Conservation (phyloP, 192 early-diverging fungal species). For the Coemansia sp. region DNA sequence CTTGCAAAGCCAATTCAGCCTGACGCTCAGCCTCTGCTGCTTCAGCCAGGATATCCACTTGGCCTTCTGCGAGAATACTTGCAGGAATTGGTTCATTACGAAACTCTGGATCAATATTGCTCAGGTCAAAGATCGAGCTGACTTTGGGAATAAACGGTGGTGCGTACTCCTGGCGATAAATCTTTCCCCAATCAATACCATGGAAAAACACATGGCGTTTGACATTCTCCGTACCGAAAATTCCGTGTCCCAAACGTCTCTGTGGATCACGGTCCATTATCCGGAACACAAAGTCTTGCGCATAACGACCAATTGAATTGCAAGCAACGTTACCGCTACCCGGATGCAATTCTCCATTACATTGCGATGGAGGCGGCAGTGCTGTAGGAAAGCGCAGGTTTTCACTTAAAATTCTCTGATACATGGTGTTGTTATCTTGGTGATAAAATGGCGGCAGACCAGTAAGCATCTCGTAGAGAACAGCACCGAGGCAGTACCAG, state of each 20-base stretch:
- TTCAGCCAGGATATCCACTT: conserved; percentile 36
- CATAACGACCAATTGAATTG: conserved; percentile 13
- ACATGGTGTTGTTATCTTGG: conserved; percentile 50
- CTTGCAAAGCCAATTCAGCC: conserved; percentile 37
- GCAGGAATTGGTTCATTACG: conserved; percentile 48
- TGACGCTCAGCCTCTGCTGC: conserved; percentile 43
- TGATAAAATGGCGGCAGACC: conserved; percentile 64
- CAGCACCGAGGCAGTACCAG: conserved; percentile 74
- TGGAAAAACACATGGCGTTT: conserved; percentile 62
- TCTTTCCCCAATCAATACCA: conserved; percentile 62
- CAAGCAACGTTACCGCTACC: conserved; percentile 12
- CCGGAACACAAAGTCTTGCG: conserved; percentile 48
- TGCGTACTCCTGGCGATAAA: conserved; percentile 57
- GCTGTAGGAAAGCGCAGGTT: conserved; percentile 34
- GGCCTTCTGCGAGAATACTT: conserved; percentile 40
- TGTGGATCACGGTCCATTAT: conserved; percentile 64
- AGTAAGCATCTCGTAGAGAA: conserved; percentile 65
- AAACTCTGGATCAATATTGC: conserved; percentile 53
- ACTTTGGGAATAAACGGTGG: conserved; percentile 71
- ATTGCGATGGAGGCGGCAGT: conserved; percentile 26
- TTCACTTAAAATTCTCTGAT: conserved; percentile 41
- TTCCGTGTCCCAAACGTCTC: conserved; percentile 56
- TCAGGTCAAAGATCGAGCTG: conserved; percentile 49
- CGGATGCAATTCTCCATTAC: conserved; percentile 28
- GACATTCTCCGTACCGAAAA: conserved; percentile 58